Conservation (phyloP, 352 stramenopile species). For the Pythium aristosporum region DNA sequence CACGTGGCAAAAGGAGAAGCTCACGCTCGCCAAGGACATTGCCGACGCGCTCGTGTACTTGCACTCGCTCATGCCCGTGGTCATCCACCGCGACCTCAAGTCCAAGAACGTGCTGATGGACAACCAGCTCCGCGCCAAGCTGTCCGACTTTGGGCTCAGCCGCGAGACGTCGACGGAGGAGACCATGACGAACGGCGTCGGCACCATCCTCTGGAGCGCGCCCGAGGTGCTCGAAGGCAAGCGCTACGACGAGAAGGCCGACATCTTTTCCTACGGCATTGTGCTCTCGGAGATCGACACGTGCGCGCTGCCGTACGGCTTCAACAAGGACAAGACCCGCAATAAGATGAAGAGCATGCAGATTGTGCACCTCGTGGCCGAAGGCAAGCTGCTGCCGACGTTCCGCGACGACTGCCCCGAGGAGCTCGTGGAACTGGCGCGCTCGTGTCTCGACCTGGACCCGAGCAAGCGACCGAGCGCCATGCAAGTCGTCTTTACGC, state of each 20-base stretch:
- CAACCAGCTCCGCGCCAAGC: conserved; percentile 56
- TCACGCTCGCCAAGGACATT: conserved; percentile 59
- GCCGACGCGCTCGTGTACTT: conserved; percentile 71
- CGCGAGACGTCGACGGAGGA: conserved; percentile 64
- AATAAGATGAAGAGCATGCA: conserved; percentile 82
- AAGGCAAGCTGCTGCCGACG: conserved; percentile 70
- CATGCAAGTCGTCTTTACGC: conserved; percentile 64
- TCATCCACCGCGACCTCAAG: conserved; percentile 76
- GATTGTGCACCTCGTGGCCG: conserved; percentile 78
- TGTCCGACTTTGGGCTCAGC: conserved; percentile 74
- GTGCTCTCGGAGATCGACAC: conserved; percentile 79
- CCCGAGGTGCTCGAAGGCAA: conserved; percentile 71
- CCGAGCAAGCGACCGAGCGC: conserved; percentile 58
- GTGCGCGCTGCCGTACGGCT: conserved; percentile 68
- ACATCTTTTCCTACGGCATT: conserved; percentile 77
- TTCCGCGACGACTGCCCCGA: conserved; percentile 67
- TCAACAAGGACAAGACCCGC: conserved; percentile 46
- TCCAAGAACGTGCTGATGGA: conserved; percentile 76
- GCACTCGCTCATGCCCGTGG: conserved; percentile 59
- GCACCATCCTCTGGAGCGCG: conserved; percentile 73
- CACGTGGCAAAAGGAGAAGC: conserved; percentile 59
- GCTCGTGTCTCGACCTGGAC: conserved; percentile 64
- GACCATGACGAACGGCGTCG: conserved; percentile 78
- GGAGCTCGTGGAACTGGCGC: conserved; percentile 50
- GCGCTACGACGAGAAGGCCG: conserved; percentile 74